These are phyloP conservation scores for Arachis stenosperma DNA, from an alignment of 306 rosid species.

Conservation along the genomic window DNA sequence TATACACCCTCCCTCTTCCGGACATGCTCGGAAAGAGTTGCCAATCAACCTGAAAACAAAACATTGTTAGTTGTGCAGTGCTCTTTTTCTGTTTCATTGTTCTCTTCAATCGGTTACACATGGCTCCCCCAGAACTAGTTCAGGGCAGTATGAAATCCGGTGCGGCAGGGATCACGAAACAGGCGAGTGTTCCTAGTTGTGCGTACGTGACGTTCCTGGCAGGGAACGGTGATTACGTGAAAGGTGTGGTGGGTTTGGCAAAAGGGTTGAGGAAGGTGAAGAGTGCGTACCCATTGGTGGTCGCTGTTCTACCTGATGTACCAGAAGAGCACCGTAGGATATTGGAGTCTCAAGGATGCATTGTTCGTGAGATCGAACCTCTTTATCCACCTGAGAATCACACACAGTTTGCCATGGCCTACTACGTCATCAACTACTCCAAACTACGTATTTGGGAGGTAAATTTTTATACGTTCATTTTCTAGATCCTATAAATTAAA, in stretches of 20 bases:
- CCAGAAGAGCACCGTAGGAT: slow-evolving; percentile 62
- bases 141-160: background rate
- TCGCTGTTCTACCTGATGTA: slow-evolving; percentile 63
- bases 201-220: slow-evolving; percentile 67
- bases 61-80: too few species aligned
- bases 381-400: slow-evolving; percentile 67
- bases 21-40: too few species aligned
- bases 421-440: slow-evolving; percentile 71
- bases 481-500: too few species aligned
- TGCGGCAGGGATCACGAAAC: slow-evolving; percentile 1
- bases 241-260: slow-evolving; percentile 65
- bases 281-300: slow-evolving; percentile 55
- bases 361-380: slow-evolving; percentile 60
- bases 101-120: background rate
- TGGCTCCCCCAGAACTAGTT: slow-evolving; percentile 56
- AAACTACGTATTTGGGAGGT: slow-evolving; percentile 83
- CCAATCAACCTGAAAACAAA: too few species aligned
- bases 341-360: slow-evolving; percentile 58
- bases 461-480: slow-evolving; percentile 14
- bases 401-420: slow-evolving; percentile 71
- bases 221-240: slow-evolving; percentile 66
- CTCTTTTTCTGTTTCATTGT: too few species aligned
- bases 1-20: too few species aligned
- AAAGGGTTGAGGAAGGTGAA: slow-evolving; percentile 59
- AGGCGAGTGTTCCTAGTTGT: slow-evolving; percentile 30